Percentiles rank a stretch among this genome's conserved stretches.
phyloP scores from a whole-genome alignment of 306 rosid genomes.

The Trifolium fragiferum region DNA sequence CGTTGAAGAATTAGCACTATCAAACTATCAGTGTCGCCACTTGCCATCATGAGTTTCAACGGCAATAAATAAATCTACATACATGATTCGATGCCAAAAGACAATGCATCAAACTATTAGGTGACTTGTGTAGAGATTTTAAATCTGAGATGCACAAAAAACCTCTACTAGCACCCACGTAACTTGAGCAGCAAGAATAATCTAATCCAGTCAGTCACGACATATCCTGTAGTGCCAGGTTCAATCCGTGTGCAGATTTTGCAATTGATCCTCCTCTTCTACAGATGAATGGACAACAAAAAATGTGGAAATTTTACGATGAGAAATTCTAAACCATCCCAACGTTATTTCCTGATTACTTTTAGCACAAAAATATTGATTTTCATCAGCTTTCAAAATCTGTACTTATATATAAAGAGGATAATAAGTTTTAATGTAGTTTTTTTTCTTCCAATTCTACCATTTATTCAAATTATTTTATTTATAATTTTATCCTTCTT shows the following conservation, averaged over 20 bases:
- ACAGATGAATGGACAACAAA: constrained; percentile 43
- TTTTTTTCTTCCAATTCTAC: neutral
- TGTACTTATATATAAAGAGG: neutral
- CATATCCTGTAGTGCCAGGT: constrained; percentile 79
- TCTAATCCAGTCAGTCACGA: constrained; percentile 54
- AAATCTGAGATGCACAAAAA: constrained; percentile 55
- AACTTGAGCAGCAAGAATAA: constrained; percentile 40
- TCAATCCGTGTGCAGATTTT: constrained; percentile 90
- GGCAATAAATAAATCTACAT: constrained; percentile 53
- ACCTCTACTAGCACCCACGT: constrained; percentile 50
- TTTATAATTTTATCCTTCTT: no score
- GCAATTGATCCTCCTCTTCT: constrained; percentile 95
- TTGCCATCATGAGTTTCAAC: constrained; percentile 43
- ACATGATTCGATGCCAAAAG: constrained; percentile 46
- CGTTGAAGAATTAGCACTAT: constrained; percentile 55
- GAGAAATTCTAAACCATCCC: constrained; percentile 4
- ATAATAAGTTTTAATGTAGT: neutral
- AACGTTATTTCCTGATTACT: constrained; percentile 6
- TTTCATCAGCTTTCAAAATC: constrained; percentile 27
- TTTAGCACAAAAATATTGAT: neutral
- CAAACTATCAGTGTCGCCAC: constrained; percentile 54
- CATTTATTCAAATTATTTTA: neutral
- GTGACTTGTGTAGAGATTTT: constrained; percentile 54
- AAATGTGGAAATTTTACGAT: constrained; percentile 48
- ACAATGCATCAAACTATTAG: constrained; percentile 46